Conservation (phyloP, 352 stramenopile species). For the Globisporangium barbulae region DNA sequence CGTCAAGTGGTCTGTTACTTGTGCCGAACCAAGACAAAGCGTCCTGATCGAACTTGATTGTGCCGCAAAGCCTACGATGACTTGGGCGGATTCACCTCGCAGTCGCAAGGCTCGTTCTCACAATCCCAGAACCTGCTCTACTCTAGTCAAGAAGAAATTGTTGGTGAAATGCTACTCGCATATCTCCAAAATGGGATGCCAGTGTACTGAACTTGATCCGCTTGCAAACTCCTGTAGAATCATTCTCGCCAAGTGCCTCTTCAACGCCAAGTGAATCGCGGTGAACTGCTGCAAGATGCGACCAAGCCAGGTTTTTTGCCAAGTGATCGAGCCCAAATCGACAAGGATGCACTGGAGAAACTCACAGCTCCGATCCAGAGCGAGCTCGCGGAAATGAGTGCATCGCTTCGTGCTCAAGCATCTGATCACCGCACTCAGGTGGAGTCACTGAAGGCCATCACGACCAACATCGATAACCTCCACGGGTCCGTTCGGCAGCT, state of each 20-base stretch:
- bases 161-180: neutral
- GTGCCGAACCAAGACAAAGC: neutral
- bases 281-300: neutral
- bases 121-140: slow-evolving; percentile 17
- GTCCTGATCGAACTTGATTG: neutral
- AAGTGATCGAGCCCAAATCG: slow-evolving; percentile 4
- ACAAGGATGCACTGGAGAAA: slow-evolving; percentile 15
- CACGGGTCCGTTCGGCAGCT: slow-evolving; percentile 11
- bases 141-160: slow-evolving; percentile 20
- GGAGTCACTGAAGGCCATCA: slow-evolving; percentile 12
- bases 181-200: neutral
- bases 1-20: neutral
- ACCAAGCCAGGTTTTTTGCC: neutral
- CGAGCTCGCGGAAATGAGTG: slow-evolving; percentile 8
- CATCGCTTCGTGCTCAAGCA: slow-evolving; percentile 7
- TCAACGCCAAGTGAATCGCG: neutral
- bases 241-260: neutral
- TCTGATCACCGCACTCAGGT: neutral
- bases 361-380: slow-evolving; percentile 14
- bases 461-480: neutral
- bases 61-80: slow-evolving; percentile 14
- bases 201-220: neutral
- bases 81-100: slow-evolving; percentile 14
- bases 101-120: slow-evolving; percentile 18
- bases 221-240: slow-evolving; percentile 1